Evolutionary conservation across 805 yeast genomes (phyloP).

Genomic region (Lachancea mirantina): DNA sequence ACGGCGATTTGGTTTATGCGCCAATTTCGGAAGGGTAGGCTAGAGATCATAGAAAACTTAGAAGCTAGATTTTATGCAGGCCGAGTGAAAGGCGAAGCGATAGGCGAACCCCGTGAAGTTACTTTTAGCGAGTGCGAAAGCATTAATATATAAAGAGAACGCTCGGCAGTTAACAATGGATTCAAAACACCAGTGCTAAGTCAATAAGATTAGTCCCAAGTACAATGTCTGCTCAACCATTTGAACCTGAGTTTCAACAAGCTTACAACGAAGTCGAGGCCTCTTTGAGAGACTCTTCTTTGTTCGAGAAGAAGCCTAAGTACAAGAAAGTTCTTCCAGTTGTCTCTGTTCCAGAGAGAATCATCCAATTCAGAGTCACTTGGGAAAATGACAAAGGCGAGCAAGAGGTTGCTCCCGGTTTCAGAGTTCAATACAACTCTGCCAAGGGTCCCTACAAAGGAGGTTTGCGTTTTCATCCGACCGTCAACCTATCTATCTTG

Average conservation of each 20-base stretch:
- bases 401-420: constrained; percentile 91
- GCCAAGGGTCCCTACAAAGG: constrained; percentile 99
- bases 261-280: constrained; percentile 90
- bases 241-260: constrained; percentile 98
- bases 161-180: too few relatives aligned
- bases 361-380: constrained; percentile 91
- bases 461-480: constrained; percentile 96
- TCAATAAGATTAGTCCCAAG: too few relatives aligned
- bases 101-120: too few relatives aligned
- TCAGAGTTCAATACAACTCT: constrained; percentile 97
- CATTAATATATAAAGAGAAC: too few relatives aligned
- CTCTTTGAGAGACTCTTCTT: constrained; percentile 85
- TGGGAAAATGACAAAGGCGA: constrained; percentile 97
- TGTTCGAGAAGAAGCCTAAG: constrained; percentile 83
- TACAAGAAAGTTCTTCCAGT: constrained; percentile 83
- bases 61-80: too few relatives aligned
- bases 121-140: too few relatives aligned
- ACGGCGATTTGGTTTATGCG: too few relatives aligned
- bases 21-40: too few relatives aligned
- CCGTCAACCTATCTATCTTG: constrained; percentile 89
- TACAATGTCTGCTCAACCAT: constrained; percentile 16
- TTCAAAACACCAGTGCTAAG: too few relatives aligned
- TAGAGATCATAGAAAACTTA: too few relatives aligned
- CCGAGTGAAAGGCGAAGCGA: too few relatives aligned
- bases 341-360: constrained; percentile 91